phyloP scores from a whole-genome alignment of 805 yeast species.

The Metschnikowia chrysomelidarum region DNA sequence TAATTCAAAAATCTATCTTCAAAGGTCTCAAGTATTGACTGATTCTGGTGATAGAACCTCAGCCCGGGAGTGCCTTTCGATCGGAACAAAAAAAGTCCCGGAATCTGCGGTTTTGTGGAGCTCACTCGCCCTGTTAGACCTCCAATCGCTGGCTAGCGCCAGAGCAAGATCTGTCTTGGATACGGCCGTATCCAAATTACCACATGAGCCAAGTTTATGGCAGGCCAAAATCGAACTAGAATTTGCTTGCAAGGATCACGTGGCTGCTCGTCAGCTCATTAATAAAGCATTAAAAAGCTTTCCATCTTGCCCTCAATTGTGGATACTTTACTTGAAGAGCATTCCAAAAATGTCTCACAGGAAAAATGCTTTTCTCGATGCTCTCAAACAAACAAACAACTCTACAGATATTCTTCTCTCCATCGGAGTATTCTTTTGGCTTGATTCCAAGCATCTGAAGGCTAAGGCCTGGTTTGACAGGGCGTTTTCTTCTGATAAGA shows the following conservation, averaged over 20 bases:
- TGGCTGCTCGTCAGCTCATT: constrained; percentile 53
- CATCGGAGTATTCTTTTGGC: constrained; percentile 69
- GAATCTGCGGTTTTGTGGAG: constrained; percentile 52
- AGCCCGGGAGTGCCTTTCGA: constrained; percentile 48
- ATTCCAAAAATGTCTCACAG: constrained; percentile 49
- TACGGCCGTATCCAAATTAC: constrained; percentile 54
- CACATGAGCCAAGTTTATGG: constrained; percentile 54
- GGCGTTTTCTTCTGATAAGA: constrained; percentile 52
- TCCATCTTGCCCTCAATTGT: constrained; percentile 59
- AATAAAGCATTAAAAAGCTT: constrained; percentile 56
- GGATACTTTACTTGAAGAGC: constrained; percentile 59
- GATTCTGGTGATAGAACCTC: constrained; percentile 21
- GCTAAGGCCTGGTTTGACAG: constrained; percentile 75
- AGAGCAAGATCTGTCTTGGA: constrained; percentile 75
- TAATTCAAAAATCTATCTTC: constrained; percentile 55
- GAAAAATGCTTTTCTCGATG: constrained; percentile 63
- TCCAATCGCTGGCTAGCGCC: constrained; percentile 37
- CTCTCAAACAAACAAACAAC: constrained; percentile 64
- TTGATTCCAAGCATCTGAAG: constrained; percentile 57
- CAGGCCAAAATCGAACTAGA: constrained; percentile 60
- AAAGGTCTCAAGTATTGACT: constrained; percentile 55
- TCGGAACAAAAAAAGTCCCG: constrained; percentile 52
- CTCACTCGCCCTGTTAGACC: constrained; percentile 45
- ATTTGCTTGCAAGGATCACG: constrained; percentile 41
- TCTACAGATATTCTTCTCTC: constrained; percentile 55